A percentile compares a stretch with the other conserved stretches of the same genome.
These are phyloP conservation scores for Malassezia sympodialis DNA, from an alignment of 1,284 basidiomycete species.

Conservation along the genomic window DNA sequence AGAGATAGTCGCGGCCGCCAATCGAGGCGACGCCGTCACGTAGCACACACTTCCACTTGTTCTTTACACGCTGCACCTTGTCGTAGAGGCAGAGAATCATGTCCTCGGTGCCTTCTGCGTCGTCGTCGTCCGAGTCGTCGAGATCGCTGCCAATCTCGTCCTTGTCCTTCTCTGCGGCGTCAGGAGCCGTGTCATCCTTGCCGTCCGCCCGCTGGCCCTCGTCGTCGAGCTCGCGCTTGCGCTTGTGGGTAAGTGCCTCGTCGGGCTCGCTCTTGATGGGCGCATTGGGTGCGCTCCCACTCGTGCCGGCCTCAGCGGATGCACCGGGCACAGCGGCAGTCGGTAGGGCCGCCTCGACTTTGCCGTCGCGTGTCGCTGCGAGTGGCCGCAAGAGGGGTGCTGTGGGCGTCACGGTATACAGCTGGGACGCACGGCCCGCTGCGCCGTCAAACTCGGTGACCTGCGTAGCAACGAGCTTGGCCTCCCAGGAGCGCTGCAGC, in stretches of 20 bases:
- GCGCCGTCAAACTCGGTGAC: conserved; percentile 78
- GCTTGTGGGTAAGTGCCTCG: conserved; percentile 17
- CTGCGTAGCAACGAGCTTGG: conserved; percentile 77
- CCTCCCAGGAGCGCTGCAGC: conserved; percentile 85
- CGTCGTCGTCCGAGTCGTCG: conserved; percentile 71
- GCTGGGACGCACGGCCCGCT: conserved; percentile 23
- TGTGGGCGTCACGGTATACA: conserved; percentile 5
- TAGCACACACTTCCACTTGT: conserved; percentile 99
- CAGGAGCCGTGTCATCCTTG: conserved; percentile 32
- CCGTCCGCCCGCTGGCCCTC: conserved; percentile 3
- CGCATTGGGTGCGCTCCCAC: background rate
- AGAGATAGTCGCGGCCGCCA: conserved; percentile 93
- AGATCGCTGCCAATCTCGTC: conserved; percentile 93
- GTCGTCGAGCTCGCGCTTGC: conserved; percentile 24
- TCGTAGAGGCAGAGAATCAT: conserved; percentile 98
- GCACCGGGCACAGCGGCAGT: background rate
- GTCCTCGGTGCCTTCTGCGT: conserved; percentile 56
- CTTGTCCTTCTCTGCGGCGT: conserved; percentile 48
- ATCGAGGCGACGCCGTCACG: conserved; percentile 97
- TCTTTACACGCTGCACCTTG: conserved; percentile 95
- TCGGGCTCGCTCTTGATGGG: background rate
- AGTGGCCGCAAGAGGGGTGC: background rate
- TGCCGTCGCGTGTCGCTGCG: conserved; percentile 19
- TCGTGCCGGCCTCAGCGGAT: background rate
- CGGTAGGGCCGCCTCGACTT: background rate